Conservation (phyloP, 2,329 filamentous ascomycete genomes). For the Fonsecaea multimorphosa region DNA sequence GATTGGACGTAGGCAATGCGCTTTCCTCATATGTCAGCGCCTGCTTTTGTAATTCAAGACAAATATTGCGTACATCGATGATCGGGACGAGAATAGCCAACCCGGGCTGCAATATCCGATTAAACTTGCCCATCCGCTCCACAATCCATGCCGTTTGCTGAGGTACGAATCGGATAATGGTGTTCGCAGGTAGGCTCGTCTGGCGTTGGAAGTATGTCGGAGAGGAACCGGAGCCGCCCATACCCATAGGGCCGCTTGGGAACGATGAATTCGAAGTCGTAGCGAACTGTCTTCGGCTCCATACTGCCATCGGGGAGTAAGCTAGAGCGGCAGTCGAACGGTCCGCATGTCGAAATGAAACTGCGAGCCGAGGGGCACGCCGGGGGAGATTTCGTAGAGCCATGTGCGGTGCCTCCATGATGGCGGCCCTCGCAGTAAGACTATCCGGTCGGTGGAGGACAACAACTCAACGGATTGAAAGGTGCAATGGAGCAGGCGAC, state of each 20-base stretch:
- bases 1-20: constrained; percentile 98
- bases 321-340: constrained; percentile 25
- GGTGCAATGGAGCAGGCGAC: not conserved
- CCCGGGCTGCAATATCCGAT: constrained; percentile 88
- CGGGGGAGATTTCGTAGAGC: constrained; percentile 25
- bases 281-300: constrained; percentile 37
- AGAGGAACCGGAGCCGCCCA: constrained; percentile 53
- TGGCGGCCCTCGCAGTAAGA: constrained; percentile 2
- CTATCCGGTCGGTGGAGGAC: not conserved
- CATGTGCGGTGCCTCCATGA: constrained; percentile 27
- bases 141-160: constrained; percentile 99
- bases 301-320: constrained; percentile 37
- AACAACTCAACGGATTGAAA: not conserved
- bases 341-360: constrained; percentile 14
- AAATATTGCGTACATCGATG: constrained; percentile 65
- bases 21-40: constrained; percentile 24
- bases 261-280: constrained; percentile 29
- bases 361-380: constrained; percentile 15
- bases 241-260: constrained; percentile 43
- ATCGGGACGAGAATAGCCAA: constrained; percentile 88
- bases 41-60: not conserved
- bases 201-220: constrained; percentile 78
- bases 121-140: constrained; percentile 98
- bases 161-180: constrained; percentile 94
- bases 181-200: constrained; percentile 81